Evolutionary conservation across 2,329 filamentous ascomycete species (phyloP).

Genomic region (Cadophora malorum): DNA sequence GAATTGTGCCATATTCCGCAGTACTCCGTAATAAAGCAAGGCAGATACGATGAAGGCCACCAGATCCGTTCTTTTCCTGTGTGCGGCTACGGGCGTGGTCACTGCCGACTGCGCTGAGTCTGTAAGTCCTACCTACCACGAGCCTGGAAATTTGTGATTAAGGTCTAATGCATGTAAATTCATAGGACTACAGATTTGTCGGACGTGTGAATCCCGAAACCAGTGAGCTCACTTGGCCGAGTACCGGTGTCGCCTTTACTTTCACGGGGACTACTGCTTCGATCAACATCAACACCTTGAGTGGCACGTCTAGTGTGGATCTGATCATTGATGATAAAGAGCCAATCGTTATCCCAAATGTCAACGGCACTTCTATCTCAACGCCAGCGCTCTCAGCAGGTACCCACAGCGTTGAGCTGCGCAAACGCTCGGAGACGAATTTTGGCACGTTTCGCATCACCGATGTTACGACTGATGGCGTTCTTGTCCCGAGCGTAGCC

Average conservation of each 20-base stretch:
- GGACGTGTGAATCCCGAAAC: background rate
- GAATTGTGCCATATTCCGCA: background rate
- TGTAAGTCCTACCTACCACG: too few relatives aligned
- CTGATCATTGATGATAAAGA: background rate
- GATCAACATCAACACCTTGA: background rate
- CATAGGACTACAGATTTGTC: background rate
- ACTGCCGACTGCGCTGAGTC: background rate
- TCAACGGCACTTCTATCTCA: background rate
- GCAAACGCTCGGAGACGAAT: background rate
- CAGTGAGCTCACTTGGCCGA: background rate
- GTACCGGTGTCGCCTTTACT: background rate
- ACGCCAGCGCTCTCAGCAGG: background rate
- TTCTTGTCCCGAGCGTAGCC: background rate
- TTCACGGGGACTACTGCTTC: background rate
- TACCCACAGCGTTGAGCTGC: background rate
- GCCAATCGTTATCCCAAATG: background rate
- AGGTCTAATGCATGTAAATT: too few relatives aligned
- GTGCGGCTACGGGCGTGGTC: background rate
- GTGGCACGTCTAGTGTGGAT: background rate
- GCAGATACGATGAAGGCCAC: background rate
- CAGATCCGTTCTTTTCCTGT: background rate
- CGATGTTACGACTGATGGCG: background rate
- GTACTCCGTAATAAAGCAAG: background rate
- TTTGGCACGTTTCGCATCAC: background rate
- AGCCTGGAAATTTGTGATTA: too few relatives aligned